Base-by-base conservation (phyloP, 73 alveolate genomes). In the Symbiodinium natans region DNA sequence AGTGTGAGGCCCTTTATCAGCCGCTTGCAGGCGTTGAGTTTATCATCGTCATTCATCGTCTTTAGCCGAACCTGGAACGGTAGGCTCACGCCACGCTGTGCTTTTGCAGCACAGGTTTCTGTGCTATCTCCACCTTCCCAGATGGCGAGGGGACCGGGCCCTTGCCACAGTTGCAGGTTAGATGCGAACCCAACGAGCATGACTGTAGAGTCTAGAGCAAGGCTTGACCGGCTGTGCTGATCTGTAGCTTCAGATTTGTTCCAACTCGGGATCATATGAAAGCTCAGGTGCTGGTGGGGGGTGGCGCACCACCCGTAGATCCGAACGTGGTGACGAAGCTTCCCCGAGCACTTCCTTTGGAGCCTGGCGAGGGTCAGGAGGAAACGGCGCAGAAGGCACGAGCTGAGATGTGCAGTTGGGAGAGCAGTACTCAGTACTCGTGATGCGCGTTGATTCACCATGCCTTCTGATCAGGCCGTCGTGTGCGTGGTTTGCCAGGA, bases 401-500 rank as follows among this genome's bases (percentile, higher is more conserved):
- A 3, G 31, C 17, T 34, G 83, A 0, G 15, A 23, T 23, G 15
- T 71, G 83, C 36, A 71, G 41, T 21, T 3, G 41, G 0, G 17
- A 46, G 59, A 46, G 6, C 21, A 6, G 13, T 46, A 13, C 59
- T 13, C 59, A 46, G n/a, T n/a, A n/a, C n/a, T n/a, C n/a, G n/a
- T n/a, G n/a, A n/a, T n/a, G n/a, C n/a, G n/a, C n/a, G n/a, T n/a
- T n/a, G n/a, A n/a, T n/a, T n/a, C 59, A 46, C 13, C 59, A 46
- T 46, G 59, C 6, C 59, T 46, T 9, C 59, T 9, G 59, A 46
- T 9, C 25, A 89, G 95, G 95, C 73, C 46, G 48, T 40, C 41
- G 87, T 90, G 19, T 90, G 97, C 89, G 97, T 90, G 97, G 97
- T 90, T 1, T 90, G 97, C 83, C 97, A 90, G 54, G 97, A 90